Conservation (phyloP, 2,329 filamentous ascomycete genomes). For the Ceratocystis colombiana region DNA sequence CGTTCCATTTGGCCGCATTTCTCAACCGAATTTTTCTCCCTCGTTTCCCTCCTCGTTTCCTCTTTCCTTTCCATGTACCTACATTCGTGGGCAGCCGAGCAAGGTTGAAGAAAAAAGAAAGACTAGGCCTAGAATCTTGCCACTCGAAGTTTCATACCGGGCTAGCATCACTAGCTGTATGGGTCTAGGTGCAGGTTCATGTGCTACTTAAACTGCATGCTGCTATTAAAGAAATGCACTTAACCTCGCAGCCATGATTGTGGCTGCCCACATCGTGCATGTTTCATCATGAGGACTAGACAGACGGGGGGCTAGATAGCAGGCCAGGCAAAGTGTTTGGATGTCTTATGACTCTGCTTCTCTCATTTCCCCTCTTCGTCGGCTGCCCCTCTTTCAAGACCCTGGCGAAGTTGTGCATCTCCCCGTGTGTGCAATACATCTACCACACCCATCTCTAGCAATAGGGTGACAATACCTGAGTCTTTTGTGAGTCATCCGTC, state of each 20-base stretch:
- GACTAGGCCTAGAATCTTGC: neutral
- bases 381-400: too few relatives aligned
- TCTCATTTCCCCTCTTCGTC: too few relatives aligned
- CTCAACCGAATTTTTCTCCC: neutral
- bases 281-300: neutral
- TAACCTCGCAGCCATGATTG: neutral
- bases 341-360: too few relatives aligned
- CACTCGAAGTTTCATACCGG: neutral
- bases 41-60: neutral
- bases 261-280: slow-evolving; percentile 1
- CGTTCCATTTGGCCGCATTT: neutral
- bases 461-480: too few relatives aligned
- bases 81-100: neutral
- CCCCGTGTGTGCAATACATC: too few relatives aligned
- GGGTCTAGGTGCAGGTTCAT: neutral
- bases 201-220: neutral
- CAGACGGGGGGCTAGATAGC: too few relatives aligned
- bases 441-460: too few relatives aligned
- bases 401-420: too few relatives aligned
- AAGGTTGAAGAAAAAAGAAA: neutral
- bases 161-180: neutral
- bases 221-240: neutral
- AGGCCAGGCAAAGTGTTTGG: too few relatives aligned
- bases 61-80: neutral
- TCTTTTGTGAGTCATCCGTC: neutral